Conservation (phyloP, 805 yeast genomes). For the Ogataea trehaloabstinens region DNA sequence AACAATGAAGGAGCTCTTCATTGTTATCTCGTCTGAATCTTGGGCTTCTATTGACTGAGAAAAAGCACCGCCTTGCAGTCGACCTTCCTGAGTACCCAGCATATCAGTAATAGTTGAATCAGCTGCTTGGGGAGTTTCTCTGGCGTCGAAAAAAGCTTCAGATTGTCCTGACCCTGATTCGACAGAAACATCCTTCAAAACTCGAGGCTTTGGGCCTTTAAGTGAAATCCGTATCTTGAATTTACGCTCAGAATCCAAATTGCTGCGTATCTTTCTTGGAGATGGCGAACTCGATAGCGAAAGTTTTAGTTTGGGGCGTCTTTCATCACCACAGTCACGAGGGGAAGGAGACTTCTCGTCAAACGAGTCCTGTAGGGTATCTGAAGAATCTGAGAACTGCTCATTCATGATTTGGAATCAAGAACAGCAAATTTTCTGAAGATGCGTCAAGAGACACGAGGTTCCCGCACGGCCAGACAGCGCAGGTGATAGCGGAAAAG, state of each 20-base stretch:
- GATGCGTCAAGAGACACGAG: too few species aligned
- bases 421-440: background rate
- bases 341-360: background rate
- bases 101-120: too few species aligned
- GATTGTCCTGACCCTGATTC: background rate
- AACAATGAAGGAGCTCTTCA: too few species aligned
- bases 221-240: slow-evolving; percentile 11
- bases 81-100: too few species aligned
- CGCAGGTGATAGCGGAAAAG: too few species aligned
- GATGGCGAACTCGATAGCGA: background rate
- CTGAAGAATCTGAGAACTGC: background rate
- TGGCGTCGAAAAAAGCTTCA: background rate
- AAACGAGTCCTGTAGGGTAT: background rate
- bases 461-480: too few species aligned
- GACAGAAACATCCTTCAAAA: background rate
- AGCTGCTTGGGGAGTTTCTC: background rate
- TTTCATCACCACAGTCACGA: background rate
- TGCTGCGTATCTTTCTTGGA: background rate
- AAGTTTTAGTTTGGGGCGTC: background rate
- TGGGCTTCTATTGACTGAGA: too few species aligned
- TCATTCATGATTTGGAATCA: background rate
- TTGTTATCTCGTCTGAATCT: too few species aligned
- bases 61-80: too few species aligned
- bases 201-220: slow-evolving; percentile 3
- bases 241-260: background rate